Percentiles rank a stretch among this genome's conserved stretches.
phyloP scores from a whole-genome alignment of 1,284 basidiomycete genomes.

The Schizopora paradoxa region DNA sequence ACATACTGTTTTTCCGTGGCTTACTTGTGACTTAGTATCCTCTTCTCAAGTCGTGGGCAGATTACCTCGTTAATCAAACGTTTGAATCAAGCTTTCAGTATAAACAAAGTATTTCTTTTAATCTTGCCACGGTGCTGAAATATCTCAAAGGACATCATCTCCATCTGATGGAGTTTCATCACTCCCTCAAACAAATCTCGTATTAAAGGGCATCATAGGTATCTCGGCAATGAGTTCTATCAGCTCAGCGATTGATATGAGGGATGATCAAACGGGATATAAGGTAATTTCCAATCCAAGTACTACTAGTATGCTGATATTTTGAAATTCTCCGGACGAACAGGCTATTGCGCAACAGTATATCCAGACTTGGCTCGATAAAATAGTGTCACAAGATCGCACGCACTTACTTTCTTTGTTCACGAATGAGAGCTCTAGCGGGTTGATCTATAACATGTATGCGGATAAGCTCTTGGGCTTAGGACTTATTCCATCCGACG shows the following conservation, averaged over 20 bases:
- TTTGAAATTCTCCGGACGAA: constrained; percentile 4
- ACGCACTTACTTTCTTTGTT: constrained; percentile 28
- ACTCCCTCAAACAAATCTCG: constrained; percentile 41
- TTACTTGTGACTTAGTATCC: constrained; percentile 30
- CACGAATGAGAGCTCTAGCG: constrained; percentile 25
- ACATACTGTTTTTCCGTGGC: not conserved
- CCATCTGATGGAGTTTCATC: too few relatives aligned
- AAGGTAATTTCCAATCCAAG: constrained; percentile 18
- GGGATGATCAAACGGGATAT: constrained; percentile 24
- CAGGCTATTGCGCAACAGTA: not conserved
- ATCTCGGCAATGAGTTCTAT: constrained; percentile 37
- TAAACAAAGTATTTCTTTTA: too few relatives aligned
- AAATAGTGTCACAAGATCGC: constrained; percentile 4
- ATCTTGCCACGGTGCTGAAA: too few relatives aligned
- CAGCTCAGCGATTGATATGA: constrained; percentile 25
- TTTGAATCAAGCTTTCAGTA: constrained; percentile 33
- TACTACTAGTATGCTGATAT: constrained; percentile 23
- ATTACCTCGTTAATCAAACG: constrained; percentile 32
- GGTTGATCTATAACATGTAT: constrained; percentile 44
- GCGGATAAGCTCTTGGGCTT: constrained; percentile 58
- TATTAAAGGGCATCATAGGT: constrained; percentile 38
- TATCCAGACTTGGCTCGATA: constrained; percentile 9
- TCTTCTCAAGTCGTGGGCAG: constrained; percentile 36
- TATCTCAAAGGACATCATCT: too few relatives aligned
- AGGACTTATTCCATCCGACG: constrained; percentile 61